A percentile compares a stretch with the other conserved stretches of the same genome.
Evolutionary conservation across 2,329 filamentous ascomycete species (phyloP).

Genomic region (Aureobasidium namibiae): DNA sequence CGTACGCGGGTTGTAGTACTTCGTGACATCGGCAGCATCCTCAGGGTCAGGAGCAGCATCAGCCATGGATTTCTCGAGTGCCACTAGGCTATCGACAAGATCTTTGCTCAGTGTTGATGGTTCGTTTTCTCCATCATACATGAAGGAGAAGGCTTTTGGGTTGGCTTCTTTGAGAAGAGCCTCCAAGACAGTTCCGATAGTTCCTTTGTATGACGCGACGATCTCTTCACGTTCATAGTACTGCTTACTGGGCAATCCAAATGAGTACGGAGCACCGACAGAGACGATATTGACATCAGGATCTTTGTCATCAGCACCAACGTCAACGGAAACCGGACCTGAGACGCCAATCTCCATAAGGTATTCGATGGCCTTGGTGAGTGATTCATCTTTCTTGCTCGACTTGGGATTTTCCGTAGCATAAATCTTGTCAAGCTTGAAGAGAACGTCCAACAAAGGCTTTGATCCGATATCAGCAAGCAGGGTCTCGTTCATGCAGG

Average conservation of each 20-base stretch:
- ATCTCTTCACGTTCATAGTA: constrained; percentile 51
- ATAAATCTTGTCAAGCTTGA: constrained; percentile 40
- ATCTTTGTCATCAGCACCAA: constrained; percentile 43
- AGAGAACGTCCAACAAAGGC: constrained; percentile 51
- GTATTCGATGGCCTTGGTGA: constrained; percentile 4
- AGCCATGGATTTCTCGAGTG: constrained; percentile 28
- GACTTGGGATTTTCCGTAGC: background rate
- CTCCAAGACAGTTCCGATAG: constrained; percentile 34
- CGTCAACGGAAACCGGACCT: background rate
- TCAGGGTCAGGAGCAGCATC: constrained; percentile 49
- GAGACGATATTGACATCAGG: constrained; percentile 46
- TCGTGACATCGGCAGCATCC: constrained; percentile 54
- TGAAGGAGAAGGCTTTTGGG: background rate
- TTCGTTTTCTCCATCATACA: constrained; percentile 22
- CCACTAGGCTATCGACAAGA: constrained; percentile 28
- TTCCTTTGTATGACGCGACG: constrained; percentile 42
- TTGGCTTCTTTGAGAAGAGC: constrained; percentile 29
- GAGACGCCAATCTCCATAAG: constrained; percentile 4
- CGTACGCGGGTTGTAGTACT: constrained; percentile 58
- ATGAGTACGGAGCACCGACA: constrained; percentile 34
- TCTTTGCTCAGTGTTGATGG: constrained; percentile 33
- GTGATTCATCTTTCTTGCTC: constrained; percentile 28
- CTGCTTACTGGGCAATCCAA: constrained; percentile 55
- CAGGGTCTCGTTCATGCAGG: constrained; percentile 55
- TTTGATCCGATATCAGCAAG: constrained; percentile 48